Conservation (phyloP, 345 rosid species). For the Aethionema arabicum region DNA sequence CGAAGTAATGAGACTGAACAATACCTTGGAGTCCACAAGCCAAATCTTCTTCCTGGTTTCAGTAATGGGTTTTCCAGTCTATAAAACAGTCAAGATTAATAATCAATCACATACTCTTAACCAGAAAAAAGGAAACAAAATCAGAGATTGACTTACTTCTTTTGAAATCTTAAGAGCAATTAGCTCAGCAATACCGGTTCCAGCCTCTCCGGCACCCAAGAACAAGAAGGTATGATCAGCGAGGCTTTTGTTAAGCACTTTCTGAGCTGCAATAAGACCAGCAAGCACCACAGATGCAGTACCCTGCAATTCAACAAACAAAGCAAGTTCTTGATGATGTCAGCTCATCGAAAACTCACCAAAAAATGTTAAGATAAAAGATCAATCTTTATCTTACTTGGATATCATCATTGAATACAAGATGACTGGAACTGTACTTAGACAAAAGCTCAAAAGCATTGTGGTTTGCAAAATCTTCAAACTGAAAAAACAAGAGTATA, state of each 20-base stretch:
- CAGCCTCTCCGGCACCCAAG: slow-evolving; percentile 99
- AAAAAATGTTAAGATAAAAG: background rate
- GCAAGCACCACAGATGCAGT: slow-evolving; percentile 96
- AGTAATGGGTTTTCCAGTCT: slow-evolving; percentile 63
- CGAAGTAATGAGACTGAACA: background rate
- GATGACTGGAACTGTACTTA: slow-evolving; percentile 76
- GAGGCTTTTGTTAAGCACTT: slow-evolving; percentile 64
- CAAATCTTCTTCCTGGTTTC: slow-evolving; percentile 91
- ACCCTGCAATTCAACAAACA: slow-evolving; percentile 53
- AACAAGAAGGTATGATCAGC: slow-evolving; percentile 86
- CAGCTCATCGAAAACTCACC: slow-evolving; percentile 10
- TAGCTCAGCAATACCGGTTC: slow-evolving; percentile 98
- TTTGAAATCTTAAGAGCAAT: slow-evolving; percentile 91
- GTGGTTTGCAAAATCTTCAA: slow-evolving; percentile 99
- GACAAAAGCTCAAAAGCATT: slow-evolving; percentile 86
- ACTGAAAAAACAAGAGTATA: slow-evolving; percentile 52
- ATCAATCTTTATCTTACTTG: slow-evolving; percentile 53
- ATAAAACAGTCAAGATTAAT: slow-evolving; percentile 20
- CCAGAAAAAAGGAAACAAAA: background rate
- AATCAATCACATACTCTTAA: slow-evolving; percentile 29
- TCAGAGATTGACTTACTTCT: slow-evolving; percentile 38
- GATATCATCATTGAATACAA: slow-evolving; percentile 96
- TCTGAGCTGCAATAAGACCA: slow-evolving; percentile 78
- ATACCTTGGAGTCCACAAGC: slow-evolving; percentile 98
- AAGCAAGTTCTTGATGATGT: slow-evolving; percentile 19